Conservation (phyloP, 2,329 filamentous ascomycete species). For the Nigrospora sphaerica region DNA sequence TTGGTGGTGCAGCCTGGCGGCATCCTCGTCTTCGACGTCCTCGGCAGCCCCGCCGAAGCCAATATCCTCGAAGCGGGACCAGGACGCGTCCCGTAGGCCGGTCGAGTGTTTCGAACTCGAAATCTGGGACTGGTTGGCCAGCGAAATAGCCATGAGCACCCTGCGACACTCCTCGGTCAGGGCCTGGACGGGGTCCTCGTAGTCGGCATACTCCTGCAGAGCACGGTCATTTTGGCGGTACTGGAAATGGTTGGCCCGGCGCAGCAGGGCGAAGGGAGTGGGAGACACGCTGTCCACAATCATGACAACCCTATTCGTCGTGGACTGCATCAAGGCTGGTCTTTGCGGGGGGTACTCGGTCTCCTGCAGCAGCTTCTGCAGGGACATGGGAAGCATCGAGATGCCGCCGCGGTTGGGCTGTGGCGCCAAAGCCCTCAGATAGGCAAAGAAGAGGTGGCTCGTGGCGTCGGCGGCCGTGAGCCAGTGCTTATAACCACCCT, state of each 20-base stretch:
- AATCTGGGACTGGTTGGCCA: constrained; percentile 76
- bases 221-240: constrained; percentile 83
- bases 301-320: constrained; percentile 89
- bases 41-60: constrained; percentile 76
- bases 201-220: constrained; percentile 80
- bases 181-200: constrained; percentile 80
- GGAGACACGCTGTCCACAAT: constrained; percentile 93
- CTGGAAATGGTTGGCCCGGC: constrained; percentile 89
- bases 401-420: constrained; percentile 72
- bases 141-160: constrained; percentile 82
- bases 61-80: constrained; percentile 94
- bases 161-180: constrained; percentile 90
- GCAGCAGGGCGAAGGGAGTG: constrained; percentile 83
- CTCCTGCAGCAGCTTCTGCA: constrained; percentile 84
- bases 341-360: constrained; percentile 88
- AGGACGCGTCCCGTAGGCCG: constrained; percentile 75
- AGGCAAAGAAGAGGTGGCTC: constrained; percentile 96
- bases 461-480: constrained; percentile 88
- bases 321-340: constrained; percentile 68
- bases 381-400: constrained; percentile 77
- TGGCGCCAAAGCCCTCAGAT: constrained; percentile 84
- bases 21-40: constrained; percentile 60
- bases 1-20: constrained; percentile 22
- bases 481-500: constrained; percentile 90
- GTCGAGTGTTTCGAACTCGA: constrained; percentile 66